Percentiles rank a stretch among this genome's conserved stretches.
Evolutionary conservation across 441 rosid genomes (phyloP).

Genomic region (Geranium incanum): DNA sequence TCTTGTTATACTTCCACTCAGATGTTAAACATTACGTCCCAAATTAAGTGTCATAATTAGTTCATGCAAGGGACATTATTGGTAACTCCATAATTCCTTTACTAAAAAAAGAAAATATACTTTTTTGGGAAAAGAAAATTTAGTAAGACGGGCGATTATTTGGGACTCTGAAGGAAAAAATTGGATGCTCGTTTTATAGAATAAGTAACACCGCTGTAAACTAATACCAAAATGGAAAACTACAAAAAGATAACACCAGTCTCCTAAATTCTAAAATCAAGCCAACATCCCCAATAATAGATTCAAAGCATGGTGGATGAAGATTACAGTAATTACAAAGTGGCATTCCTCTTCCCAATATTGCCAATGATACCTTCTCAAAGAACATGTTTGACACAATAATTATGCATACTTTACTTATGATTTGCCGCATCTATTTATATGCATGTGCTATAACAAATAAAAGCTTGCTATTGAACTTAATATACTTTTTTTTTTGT

Average conservation of each 20-base stretch:
- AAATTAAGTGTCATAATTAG: not conserved
- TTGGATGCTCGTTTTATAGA: not conserved
- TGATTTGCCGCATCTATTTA: not conserved
- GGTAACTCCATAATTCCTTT: not conserved
- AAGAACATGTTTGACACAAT: not conserved
- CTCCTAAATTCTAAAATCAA: not conserved
- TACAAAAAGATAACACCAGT: not conserved
- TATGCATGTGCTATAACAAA: not conserved
- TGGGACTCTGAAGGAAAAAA: not conserved
- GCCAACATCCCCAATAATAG: not conserved
- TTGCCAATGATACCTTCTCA: slow-evolving; percentile 2
- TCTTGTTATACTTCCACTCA: not conserved
- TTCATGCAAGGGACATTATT: not conserved
- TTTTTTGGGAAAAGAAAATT: not conserved
- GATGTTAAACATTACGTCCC: not conserved
- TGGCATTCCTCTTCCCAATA: not conserved
- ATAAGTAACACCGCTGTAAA: not conserved
- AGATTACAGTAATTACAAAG: not conserved
- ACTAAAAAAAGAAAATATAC: not conserved
- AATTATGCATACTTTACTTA: not conserved
- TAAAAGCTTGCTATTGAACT: not conserved
- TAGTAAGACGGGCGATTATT: too few relatives aligned
- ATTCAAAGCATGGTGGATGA: not conserved
- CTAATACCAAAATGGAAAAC: not conserved
- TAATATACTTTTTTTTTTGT: not conserved